Conservation (phyloP, 2,329 filamentous ascomycete species). For the Coniochaeta sp. region DNA sequence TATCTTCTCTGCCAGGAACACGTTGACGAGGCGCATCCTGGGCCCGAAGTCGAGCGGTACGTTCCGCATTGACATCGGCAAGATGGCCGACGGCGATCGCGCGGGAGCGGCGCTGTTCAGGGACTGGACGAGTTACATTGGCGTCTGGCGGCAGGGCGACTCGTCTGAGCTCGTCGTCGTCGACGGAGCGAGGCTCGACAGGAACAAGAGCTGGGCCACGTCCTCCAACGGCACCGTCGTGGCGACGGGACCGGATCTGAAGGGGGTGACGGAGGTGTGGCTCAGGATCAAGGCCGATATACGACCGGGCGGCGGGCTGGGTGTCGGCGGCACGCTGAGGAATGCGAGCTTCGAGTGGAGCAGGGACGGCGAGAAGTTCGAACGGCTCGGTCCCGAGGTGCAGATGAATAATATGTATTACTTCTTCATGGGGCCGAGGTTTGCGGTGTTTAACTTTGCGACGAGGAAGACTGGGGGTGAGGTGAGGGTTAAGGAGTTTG, state of each 20-base stretch:
- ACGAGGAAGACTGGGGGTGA: not conserved
- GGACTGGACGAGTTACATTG: not conserved
- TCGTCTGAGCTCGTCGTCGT: not conserved
- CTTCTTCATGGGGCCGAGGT: not conserved
- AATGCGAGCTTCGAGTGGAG: not conserved
- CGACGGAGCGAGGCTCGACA: not conserved
- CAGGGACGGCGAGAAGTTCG: not conserved
- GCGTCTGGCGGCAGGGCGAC: not conserved
- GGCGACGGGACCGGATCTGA: not conserved
- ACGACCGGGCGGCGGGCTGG: not conserved
- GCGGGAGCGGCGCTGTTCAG: not conserved
- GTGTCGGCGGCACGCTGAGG: not conserved
- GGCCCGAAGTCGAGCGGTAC: not conserved
- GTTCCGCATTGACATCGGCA: not conserved
- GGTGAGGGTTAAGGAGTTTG: not conserved
- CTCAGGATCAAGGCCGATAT: not conserved
- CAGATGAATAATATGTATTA: not conserved
- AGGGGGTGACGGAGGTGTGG: not conserved
- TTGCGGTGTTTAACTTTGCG: not conserved
- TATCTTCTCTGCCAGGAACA: not conserved
- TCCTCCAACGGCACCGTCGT: not conserved
- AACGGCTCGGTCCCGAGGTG: not conserved
- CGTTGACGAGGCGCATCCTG: not conserved
- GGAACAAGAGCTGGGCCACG: not conserved
- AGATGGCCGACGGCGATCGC: not conserved